These are phyloP conservation scores for Phalaenopsis hybrid DNA, from an alignment of 116 monocot genomes.

Conservation along the genomic window DNA sequence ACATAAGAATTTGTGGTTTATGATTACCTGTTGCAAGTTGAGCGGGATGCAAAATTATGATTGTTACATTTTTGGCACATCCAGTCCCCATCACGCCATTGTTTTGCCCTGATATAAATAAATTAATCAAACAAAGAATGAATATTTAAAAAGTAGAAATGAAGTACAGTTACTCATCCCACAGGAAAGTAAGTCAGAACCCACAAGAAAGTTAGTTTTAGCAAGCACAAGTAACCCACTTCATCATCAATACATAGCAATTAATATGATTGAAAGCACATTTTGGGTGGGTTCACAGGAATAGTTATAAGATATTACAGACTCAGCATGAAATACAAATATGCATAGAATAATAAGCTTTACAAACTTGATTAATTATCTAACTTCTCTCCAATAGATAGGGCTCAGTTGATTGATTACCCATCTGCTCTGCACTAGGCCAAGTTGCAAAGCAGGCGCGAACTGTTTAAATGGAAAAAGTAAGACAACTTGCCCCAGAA, in stretches of 20 bases:
- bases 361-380: background rate
- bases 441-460: background rate
- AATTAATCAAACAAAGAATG: background rate
- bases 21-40: constrained; percentile 77
- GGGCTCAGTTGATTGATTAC: background rate
- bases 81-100: constrained; percentile 97
- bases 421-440: background rate
- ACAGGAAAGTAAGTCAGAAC: background rate
- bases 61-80: constrained; percentile 90
- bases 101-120: constrained; percentile 57
- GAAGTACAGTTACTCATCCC: background rate
- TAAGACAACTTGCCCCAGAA: background rate
- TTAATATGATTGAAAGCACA: background rate
- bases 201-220: background rate
- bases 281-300: background rate
- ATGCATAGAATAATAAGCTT: background rate
- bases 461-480: background rate
- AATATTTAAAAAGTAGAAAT: background rate
- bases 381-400: background rate
- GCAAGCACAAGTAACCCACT: background rate
- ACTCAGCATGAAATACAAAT: background rate
- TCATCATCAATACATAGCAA: background rate
- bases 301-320: background rate
- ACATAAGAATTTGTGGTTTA: background rate
- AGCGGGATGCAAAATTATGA: constrained; percentile 90